phyloP scores from a whole-genome alignment of 257 asterid species.

The Solanum phureja region DNA sequence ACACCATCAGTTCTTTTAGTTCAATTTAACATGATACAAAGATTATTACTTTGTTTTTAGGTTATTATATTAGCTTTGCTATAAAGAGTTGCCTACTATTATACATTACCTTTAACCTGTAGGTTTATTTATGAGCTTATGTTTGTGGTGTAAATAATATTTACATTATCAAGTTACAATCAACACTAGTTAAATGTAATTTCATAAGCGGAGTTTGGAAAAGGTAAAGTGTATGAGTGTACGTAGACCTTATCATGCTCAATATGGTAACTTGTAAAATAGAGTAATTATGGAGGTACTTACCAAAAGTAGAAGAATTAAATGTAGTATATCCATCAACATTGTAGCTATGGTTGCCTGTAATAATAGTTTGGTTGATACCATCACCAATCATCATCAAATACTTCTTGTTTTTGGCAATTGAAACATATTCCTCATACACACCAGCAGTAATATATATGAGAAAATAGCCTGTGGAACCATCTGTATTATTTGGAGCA shows the following conservation, averaged over 20 bases:
- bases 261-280: not conserved
- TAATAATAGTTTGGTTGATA: constrained; percentile 15
- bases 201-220: not conserved
- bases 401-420: constrained; percentile 16
- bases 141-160: not conserved
- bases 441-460: constrained; percentile 18
- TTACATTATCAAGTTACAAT: not conserved
- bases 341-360: constrained; percentile 17
- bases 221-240: not conserved
- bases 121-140: not conserved
- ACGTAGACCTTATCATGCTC: not conserved
- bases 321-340: constrained; percentile 20
- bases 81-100: not conserved
- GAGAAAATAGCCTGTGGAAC: constrained; percentile 8
- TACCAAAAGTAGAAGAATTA: constrained; percentile 22
- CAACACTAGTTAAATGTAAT: not conserved
- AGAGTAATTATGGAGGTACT: not conserved
- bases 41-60: not conserved
- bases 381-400: constrained; percentile 14
- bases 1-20: not conserved
- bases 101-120: not conserved
- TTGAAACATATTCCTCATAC: constrained; percentile 16
- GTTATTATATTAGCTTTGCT: not conserved
- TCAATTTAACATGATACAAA: not conserved
- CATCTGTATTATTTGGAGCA: constrained; percentile 13